A percentile compares a stretch with the other conserved stretches of the same genome.
Evolutionary conservation across 345 rosid species (phyloP).

Genomic region (Gossypium australe): DNA sequence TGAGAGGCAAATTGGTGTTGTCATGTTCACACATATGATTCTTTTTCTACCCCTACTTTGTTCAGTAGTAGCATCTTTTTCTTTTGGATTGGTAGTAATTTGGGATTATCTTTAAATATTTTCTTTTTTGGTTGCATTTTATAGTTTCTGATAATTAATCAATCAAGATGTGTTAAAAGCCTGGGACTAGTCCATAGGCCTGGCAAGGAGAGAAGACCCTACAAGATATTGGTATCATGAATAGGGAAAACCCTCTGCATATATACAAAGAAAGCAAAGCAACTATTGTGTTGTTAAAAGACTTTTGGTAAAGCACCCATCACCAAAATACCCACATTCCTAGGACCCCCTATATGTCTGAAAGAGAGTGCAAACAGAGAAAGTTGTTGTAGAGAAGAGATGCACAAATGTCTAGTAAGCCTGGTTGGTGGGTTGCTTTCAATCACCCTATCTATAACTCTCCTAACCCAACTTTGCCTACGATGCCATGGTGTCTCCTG

Average conservation of each 20-base stretch:
- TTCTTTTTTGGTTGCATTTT: background rate
- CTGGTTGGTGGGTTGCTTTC: constrained; percentile 20
- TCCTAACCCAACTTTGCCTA: constrained; percentile 8
- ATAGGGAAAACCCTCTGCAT: background rate
- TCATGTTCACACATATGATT: background rate
- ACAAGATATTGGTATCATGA: background rate
- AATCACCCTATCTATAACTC: constrained; percentile 18
- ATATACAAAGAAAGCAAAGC: background rate
- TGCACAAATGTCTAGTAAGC: background rate
- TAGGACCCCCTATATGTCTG: constrained; percentile 9
- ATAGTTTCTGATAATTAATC: background rate
- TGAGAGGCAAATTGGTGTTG: background rate
- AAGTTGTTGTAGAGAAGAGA: background rate
- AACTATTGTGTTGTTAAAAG: background rate
- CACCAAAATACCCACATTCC: background rate
- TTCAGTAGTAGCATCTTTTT: background rate
- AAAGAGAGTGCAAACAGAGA: constrained; percentile 12
- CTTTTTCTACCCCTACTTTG: background rate
- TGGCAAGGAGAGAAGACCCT: background rate
- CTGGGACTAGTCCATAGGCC: constrained; percentile 16
- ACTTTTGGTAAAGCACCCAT: background rate
- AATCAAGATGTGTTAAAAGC: constrained; percentile 3
- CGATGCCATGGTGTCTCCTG: constrained; percentile 14
- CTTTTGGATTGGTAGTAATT: too few species aligned
- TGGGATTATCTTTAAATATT: background rate